phyloP scores from a whole-genome alignment of 225 moss, liverwort and hornwort genomes.

The Ulota crispa region DNA sequence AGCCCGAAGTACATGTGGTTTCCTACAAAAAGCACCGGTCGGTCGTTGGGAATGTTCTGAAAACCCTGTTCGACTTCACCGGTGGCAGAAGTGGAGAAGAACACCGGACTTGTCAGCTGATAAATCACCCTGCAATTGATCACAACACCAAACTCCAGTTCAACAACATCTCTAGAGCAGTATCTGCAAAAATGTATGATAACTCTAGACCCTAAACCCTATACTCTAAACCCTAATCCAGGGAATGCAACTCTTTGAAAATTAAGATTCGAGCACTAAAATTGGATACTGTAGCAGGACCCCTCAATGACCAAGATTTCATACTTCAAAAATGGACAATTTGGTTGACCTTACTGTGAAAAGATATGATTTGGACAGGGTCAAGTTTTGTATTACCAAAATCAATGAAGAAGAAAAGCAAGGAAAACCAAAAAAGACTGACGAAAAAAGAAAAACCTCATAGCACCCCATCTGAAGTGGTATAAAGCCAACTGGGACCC shows the following conservation, averaged over 20 bases:
- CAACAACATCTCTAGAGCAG: background rate
- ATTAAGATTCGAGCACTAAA: background rate
- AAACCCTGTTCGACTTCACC: slow-evolving; percentile 65
- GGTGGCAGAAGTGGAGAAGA: slow-evolving; percentile 43
- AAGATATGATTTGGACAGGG: background rate
- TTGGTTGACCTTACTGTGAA: background rate
- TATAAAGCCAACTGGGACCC: background rate
- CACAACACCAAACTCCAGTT: background rate
- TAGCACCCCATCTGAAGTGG: background rate
- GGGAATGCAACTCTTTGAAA: background rate
- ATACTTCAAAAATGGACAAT: background rate
- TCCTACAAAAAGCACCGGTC: slow-evolving; percentile 81
- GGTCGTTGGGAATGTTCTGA: slow-evolving; percentile 59
- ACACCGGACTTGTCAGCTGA: slow-evolving; percentile 73
- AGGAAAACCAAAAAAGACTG: background rate
- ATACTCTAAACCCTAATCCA: background rate
- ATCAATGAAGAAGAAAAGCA: background rate
- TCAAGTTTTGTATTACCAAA: background rate
- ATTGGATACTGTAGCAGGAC: background rate
- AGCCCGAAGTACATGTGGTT: slow-evolving; percentile 84
- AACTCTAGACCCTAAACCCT: background rate
- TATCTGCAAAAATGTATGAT: background rate
- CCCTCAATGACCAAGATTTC: background rate
- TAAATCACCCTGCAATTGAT: slow-evolving; percentile 41
- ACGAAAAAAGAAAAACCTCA: background rate